Evolutionary conservation across 202 grass and related monocot species (phyloP).

Genomic region (Carex arenaria): DNA sequence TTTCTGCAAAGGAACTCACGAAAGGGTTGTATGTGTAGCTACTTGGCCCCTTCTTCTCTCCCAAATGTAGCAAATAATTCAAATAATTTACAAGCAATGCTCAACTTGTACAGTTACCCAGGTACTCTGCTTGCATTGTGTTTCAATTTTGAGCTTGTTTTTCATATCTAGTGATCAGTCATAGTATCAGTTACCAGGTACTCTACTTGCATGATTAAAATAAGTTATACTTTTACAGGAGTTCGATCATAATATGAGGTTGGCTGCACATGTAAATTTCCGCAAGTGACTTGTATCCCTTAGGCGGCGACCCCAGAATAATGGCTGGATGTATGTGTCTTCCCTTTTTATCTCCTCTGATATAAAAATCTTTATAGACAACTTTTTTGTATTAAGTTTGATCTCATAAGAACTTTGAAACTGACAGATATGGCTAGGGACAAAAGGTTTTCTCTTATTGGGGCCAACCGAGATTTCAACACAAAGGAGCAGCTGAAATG

Average conservation of each 20-base stretch:
- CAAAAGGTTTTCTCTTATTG: conserved; percentile 81
- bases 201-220: neutral
- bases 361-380: conserved; percentile 20
- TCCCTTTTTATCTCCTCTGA: conserved; percentile 24
- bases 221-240: conserved; percentile 48
- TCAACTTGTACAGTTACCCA: conserved; percentile 32
- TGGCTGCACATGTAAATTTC: conserved; percentile 95
- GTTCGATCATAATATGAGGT: conserved; percentile 92
- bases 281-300: conserved; percentile 80
- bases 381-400: conserved; percentile 6
- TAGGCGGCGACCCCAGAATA: conserved; percentile 89
- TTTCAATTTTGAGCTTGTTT: too few species aligned
- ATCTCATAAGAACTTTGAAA: conserved; percentile 29
- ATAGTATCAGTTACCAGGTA: too few species aligned
- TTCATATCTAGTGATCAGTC: too few species aligned
- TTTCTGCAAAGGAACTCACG: conserved; percentile 87
- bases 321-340: conserved; percentile 79
- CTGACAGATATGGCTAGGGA: conserved; percentile 93
- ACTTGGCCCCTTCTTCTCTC: conserved; percentile 44
- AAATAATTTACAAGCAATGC: conserved; percentile 89
- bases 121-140: too few species aligned
- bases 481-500: conserved; percentile 91
- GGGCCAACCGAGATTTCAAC: conserved; percentile 74
- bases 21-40: conserved; percentile 94
- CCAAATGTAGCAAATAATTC: conserved; percentile 56